Percentiles rank a stretch among this genome's conserved stretches.
Conservation (phyloP, 768 basidiomycete species). For the Hygrophoropsis aurantiaca region DNA sequence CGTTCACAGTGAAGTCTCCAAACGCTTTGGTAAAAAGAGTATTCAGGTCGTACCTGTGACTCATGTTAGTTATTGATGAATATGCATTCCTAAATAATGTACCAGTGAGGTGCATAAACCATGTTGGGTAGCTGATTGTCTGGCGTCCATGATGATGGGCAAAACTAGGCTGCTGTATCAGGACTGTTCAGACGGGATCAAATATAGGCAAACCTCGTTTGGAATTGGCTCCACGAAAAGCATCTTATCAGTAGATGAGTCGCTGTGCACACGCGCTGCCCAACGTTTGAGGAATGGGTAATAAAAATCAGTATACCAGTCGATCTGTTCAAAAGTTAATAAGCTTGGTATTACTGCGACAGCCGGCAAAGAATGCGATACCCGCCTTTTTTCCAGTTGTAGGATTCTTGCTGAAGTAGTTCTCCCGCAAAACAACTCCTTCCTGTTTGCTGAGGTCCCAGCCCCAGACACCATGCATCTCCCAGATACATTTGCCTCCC, state of each 20-base stretch:
- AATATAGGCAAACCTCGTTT: slow-evolving; percentile 66
- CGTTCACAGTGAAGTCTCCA: slow-evolving; percentile 85
- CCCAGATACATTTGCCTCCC: slow-evolving; percentile 75
- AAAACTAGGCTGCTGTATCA: slow-evolving; percentile 54
- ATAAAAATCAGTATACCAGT: slow-evolving; percentile 88
- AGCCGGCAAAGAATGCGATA: not conserved
- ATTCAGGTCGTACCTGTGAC: slow-evolving; percentile 85
- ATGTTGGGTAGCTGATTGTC: slow-evolving; percentile 61
- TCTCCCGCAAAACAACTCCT: slow-evolving; percentile 77
- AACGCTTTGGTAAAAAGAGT: slow-evolving; percentile 83
- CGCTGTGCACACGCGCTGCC: slow-evolving; percentile 55
- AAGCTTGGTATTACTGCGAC: not conserved
- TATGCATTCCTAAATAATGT: slow-evolving; percentile 6
- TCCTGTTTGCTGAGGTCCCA: slow-evolving; percentile 69
- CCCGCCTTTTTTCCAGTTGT: slow-evolving; percentile 58
- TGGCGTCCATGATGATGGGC: slow-evolving; percentile 73
- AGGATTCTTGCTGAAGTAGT: slow-evolving; percentile 79
- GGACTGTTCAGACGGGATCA: not conserved
- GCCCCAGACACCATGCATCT: slow-evolving; percentile 91
- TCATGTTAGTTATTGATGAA: not conserved
- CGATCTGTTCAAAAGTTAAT: slow-evolving; percentile 47
- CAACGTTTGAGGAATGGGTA: slow-evolving; percentile 74
- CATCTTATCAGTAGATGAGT: slow-evolving; percentile 52
- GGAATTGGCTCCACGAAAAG: slow-evolving; percentile 86
- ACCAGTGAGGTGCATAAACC: slow-evolving; percentile 79